Evolutionary conservation across 208 protist genomes (phyloP).

Genomic region (Kentomonas sorsogonicus): DNA sequence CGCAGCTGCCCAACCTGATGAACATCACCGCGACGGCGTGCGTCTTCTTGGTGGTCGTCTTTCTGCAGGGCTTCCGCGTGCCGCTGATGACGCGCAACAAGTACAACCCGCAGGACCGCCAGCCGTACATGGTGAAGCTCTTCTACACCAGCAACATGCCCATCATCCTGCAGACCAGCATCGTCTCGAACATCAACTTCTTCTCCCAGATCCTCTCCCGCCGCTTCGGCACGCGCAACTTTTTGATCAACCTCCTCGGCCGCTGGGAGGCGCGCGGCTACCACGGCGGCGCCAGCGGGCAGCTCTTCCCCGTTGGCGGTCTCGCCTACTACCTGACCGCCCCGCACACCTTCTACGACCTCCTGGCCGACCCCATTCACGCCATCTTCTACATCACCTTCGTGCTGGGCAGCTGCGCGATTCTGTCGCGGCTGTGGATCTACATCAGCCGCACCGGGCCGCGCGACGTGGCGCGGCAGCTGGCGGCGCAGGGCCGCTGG

Average conservation of each 20-base stretch:
- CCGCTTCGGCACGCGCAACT: slow-evolving; percentile 95
- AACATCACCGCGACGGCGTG: slow-evolving; percentile 99
- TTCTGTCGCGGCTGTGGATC: slow-evolving; percentile 99
- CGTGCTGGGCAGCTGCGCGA: slow-evolving; percentile 95
- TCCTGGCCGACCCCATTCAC: slow-evolving; percentile 97
- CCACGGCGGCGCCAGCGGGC: slow-evolving; percentile 42
- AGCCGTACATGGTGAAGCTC: slow-evolving; percentile 99
- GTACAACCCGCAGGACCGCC: slow-evolving; percentile 63
- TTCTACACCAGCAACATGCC: slow-evolving; percentile 99
- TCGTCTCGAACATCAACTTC: slow-evolving; percentile 99
- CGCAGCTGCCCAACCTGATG: slow-evolving; percentile 99
- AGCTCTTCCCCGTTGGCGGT: slow-evolving; percentile 94
- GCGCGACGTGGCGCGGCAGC: slow-evolving; percentile 97
- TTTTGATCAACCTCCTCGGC: slow-evolving; percentile 98
- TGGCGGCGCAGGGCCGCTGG: slow-evolving; percentile 94
- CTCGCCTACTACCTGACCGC: slow-evolving; percentile 99
- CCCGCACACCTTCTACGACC: slow-evolving; percentile 92
- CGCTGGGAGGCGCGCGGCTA: slow-evolving; percentile 92
- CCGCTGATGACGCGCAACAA: slow-evolving; percentile 91
- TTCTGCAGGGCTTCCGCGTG: slow-evolving; percentile 99
- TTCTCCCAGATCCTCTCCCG: slow-evolving; percentile 99
- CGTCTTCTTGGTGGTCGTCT: slow-evolving; percentile 99
- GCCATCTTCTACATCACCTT: slow-evolving; percentile 98
- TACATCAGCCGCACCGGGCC: slow-evolving; percentile 95
- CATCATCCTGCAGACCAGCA: slow-evolving; percentile 99